Conservation (phyloP, 148 eudicot genomes). For the Cornus florida region DNA sequence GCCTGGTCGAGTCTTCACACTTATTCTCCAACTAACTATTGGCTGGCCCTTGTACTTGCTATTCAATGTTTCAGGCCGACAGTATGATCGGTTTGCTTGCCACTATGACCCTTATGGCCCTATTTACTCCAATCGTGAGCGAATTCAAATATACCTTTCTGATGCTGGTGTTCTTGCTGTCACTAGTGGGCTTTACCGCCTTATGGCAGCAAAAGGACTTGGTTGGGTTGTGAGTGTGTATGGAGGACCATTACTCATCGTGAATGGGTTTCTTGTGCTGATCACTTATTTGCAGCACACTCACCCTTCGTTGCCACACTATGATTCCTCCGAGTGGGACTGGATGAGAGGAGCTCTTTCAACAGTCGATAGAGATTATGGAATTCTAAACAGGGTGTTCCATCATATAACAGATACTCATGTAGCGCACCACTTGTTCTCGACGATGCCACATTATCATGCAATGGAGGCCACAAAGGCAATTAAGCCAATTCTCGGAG, state of each 20-base stretch:
- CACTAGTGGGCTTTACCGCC: conserved; percentile 45
- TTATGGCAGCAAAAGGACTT: conserved; percentile 54
- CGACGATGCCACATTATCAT: conserved; percentile 89
- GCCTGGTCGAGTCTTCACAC: conserved; percentile 52
- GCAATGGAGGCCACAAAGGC: conserved; percentile 94
- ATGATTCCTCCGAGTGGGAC: conserved; percentile 84
- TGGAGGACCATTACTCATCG: conserved; percentile 65
- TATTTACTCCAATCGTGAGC: conserved; percentile 66
- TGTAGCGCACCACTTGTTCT: conserved; percentile 82
- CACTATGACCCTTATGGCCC: conserved; percentile 85
- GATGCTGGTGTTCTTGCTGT: conserved; percentile 62
- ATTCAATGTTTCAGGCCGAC: conserved; percentile 78
- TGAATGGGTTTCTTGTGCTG: conserved; percentile 75
- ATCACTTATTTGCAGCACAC: conserved; percentile 85
- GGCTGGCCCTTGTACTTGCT: conserved; percentile 79
- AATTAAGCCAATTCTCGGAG: conserved; percentile 69
- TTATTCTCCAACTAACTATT: conserved; percentile 50
- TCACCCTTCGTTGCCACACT: conserved; percentile 80
- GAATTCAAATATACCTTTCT: conserved; percentile 59
- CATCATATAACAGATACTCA: conserved; percentile 88
- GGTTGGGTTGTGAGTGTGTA: conserved; percentile 65
- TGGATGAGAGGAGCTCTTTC: conserved; percentile 86
- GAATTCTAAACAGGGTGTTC: conserved; percentile 76
- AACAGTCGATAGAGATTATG: conserved; percentile 78
- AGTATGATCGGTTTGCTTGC: conserved; percentile 70